Evolutionary conservation across 1,284 basidiomycete species (phyloP).

Genomic region (Puccinia coronata): DNA sequence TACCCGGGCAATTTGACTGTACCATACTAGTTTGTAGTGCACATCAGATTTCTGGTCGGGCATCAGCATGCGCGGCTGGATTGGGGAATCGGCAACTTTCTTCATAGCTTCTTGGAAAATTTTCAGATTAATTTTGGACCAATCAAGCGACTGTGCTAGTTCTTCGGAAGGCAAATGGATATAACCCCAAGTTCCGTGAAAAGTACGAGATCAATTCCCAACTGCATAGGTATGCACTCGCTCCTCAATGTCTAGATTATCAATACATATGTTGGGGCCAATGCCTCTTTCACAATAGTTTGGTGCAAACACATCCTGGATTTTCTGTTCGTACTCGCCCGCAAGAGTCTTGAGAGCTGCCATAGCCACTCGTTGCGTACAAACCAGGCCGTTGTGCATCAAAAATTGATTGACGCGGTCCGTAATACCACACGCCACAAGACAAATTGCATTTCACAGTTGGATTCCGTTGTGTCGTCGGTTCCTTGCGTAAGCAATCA

Average conservation of each 20-base stretch:
- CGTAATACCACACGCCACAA: slow-evolving; percentile 8
- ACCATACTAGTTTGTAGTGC: background rate
- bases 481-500: background rate
- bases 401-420: slow-evolving; percentile 3
- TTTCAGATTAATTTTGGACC: background rate
- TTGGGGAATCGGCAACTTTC: background rate
- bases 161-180: background rate
- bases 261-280: background rate
- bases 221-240: background rate
- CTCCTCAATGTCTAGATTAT: slow-evolving; percentile 18
- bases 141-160: background rate
- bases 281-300: background rate
- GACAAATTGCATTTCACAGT: background rate
- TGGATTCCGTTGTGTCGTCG: background rate
- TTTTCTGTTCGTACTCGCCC: background rate
- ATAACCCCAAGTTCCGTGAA: slow-evolving; percentile 14
- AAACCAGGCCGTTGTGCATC: background rate
- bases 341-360: background rate
- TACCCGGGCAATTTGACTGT: background rate
- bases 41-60: background rate
- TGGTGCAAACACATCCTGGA: background rate
- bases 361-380: background rate
- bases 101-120: background rate
- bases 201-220: background rate
- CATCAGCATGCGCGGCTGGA: background rate